A percentile compares a stretch with the other conserved stretches of the same genome.
These are phyloP conservation scores for Jacaranda copaia DNA, from an alignment of 257 asterid genomes.

Conservation along the genomic window DNA sequence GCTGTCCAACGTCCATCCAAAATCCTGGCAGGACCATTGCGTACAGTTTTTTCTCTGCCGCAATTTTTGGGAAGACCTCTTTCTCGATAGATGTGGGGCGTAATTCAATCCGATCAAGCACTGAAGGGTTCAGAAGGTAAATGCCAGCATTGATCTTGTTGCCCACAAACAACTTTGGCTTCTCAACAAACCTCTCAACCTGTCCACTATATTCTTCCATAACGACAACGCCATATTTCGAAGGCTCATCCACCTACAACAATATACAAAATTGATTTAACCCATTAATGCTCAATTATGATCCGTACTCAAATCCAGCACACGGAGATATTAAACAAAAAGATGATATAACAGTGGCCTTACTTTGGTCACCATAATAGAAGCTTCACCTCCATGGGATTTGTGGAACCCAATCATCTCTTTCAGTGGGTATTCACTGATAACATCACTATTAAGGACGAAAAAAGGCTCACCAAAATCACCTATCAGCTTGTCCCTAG, in stretches of 20 bases:
- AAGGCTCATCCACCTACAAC: conserved; percentile 90
- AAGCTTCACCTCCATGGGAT: conserved; percentile 97
- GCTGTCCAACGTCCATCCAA: conserved; percentile 99
- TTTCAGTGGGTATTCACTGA: conserved; percentile 87
- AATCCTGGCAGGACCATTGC: conserved; percentile 96
- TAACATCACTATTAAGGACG: conserved; percentile 96
- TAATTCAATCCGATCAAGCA: conserved; percentile 80
- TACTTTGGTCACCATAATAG: conserved; percentile 92
- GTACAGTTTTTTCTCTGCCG: conserved; percentile 65
- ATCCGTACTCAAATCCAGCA: conserved; percentile 11
- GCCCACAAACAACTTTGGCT: conserved; percentile 91
- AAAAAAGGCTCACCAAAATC: conserved; percentile 90
- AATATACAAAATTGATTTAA: neutral
- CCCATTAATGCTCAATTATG: neutral
- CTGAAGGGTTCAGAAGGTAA: conserved; percentile 85
- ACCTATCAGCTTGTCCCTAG: conserved; percentile 86
- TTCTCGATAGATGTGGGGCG: conserved; percentile 98
- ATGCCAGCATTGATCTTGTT: conserved; percentile 98
- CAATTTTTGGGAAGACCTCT: conserved; percentile 87
- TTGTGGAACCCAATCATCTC: conserved; percentile 93
- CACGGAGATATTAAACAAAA: conserved; percentile 7
- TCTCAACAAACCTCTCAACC: conserved; percentile 94
- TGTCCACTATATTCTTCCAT: conserved; percentile 77
- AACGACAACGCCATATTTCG: conserved; percentile 89
- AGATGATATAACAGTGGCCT: neutral